Conservation (phyloP, 2,329 filamentous ascomycete species). For the Paecilomyces dactylethromorphus region DNA sequence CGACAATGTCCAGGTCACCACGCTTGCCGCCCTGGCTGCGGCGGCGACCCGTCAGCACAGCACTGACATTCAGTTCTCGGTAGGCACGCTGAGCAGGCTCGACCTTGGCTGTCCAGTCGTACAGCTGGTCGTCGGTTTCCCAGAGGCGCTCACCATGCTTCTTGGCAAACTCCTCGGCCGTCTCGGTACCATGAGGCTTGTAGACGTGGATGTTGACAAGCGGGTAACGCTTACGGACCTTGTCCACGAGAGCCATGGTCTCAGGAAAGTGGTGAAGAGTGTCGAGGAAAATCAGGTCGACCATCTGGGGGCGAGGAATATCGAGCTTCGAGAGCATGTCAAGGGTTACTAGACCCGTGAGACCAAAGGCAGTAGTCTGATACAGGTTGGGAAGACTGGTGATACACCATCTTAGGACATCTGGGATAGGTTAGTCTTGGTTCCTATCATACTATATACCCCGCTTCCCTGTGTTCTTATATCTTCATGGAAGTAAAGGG, state of each 20-base stretch:
- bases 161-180: slow-evolving; percentile 68
- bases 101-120: slow-evolving; percentile 96
- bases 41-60: slow-evolving; percentile 85
- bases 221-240: slow-evolving; percentile 69
- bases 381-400: slow-evolving; percentile 83
- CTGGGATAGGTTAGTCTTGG: slow-evolving; percentile 32
- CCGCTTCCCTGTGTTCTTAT: background rate
- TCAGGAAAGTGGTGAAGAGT: slow-evolving; percentile 77
- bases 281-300: slow-evolving; percentile 65
- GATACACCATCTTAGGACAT: slow-evolving; percentile 88
- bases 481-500: background rate
- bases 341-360: slow-evolving; percentile 73
- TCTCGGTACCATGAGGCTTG: slow-evolving; percentile 73
- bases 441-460: slow-evolving; percentile 2
- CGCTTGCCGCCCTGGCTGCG: slow-evolving; percentile 90
- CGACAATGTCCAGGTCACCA: slow-evolving; percentile 82
- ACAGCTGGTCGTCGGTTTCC: slow-evolving; percentile 78
- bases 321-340: slow-evolving; percentile 57
- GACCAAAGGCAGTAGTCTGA: slow-evolving; percentile 76
- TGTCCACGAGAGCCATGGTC: slow-evolving; percentile 67
- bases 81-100: slow-evolving; percentile 93
- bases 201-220: slow-evolving; percentile 78
- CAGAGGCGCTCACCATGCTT: slow-evolving; percentile 79
- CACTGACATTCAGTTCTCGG: slow-evolving; percentile 75
- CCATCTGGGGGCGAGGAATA: slow-evolving; percentile 42